These are phyloP conservation scores for Acmispon strigosus DNA, from an alignment of 306 rosid species.

Conservation along the genomic window DNA sequence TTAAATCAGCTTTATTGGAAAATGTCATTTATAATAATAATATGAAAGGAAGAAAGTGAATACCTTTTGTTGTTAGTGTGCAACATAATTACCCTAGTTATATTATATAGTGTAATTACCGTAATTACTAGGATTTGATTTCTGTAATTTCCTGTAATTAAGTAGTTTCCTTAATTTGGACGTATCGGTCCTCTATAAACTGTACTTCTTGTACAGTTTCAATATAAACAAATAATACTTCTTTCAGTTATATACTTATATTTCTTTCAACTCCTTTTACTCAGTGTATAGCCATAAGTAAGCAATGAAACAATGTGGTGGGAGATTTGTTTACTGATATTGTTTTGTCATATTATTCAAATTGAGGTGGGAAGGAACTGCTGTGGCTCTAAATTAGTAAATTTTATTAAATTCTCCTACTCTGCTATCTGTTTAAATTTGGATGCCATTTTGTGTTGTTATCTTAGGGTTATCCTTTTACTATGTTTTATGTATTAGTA, in stretches of 20 bases:
- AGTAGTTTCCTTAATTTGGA: too few species aligned
- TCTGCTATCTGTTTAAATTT: background rate
- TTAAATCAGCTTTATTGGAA: background rate
- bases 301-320: background rate
- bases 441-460: slow-evolving; percentile 10
- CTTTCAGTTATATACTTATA: too few species aligned
- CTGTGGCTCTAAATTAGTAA: background rate
- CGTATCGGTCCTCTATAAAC: too few species aligned
- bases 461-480: background rate
- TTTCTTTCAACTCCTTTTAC: too few species aligned
- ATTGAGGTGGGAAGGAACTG: background rate
- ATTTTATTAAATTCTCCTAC: background rate
- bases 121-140: too few species aligned
- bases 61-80: background rate
- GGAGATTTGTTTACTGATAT: background rate
- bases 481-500: background rate
- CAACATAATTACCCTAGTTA: too few species aligned
- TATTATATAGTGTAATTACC: too few species aligned
- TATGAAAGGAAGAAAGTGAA: background rate
- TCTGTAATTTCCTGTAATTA: too few species aligned
- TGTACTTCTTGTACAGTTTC: too few species aligned
- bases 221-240: too few species aligned
- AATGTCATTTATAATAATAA: background rate
- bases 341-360: background rate
- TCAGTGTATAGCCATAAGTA: background rate